Conservation (phyloP, 345 rosid genomes). For the Erodium maritimum region DNA sequence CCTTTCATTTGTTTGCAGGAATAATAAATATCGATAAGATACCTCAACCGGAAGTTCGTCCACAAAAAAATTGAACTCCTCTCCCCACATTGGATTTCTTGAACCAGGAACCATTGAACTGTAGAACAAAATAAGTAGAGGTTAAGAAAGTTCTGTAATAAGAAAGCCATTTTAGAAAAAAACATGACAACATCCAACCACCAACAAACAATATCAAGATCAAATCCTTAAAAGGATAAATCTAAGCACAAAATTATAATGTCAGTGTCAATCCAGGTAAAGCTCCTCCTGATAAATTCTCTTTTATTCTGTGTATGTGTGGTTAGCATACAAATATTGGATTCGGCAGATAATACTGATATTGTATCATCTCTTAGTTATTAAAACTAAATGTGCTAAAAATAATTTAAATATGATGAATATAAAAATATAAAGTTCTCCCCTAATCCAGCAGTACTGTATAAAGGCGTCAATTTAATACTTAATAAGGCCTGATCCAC, state of each 20-base stretch:
- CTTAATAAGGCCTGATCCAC: not conserved
- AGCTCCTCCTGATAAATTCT: too few species aligned
- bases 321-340: not conserved
- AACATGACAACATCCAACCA: too few species aligned
- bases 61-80: slow-evolving; percentile 82
- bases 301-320: not conserved
- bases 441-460: not conserved
- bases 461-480: not conserved
- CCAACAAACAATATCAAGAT: not conserved
- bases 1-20: too few species aligned
- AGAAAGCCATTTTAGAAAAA: not conserved
- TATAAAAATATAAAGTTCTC: not conserved
- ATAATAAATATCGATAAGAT: slow-evolving; percentile 3
- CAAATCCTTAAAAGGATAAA: too few species aligned
- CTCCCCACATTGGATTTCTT: slow-evolving; percentile 99
- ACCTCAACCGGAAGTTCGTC: slow-evolving; percentile 93
- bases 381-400: not conserved
- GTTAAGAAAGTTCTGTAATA: not conserved
- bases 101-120: slow-evolving; percentile 99
- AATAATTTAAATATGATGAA: not conserved
- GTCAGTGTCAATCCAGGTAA: not conserved
- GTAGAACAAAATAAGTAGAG: slow-evolving; percentile 17
- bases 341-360: not conserved
- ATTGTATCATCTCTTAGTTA: not conserved
- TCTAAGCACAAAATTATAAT: too few species aligned